Conservation (phyloP, 2,329 filamentous ascomycete genomes). For the Ophiocordyceps camponoti-rufipedis region DNA sequence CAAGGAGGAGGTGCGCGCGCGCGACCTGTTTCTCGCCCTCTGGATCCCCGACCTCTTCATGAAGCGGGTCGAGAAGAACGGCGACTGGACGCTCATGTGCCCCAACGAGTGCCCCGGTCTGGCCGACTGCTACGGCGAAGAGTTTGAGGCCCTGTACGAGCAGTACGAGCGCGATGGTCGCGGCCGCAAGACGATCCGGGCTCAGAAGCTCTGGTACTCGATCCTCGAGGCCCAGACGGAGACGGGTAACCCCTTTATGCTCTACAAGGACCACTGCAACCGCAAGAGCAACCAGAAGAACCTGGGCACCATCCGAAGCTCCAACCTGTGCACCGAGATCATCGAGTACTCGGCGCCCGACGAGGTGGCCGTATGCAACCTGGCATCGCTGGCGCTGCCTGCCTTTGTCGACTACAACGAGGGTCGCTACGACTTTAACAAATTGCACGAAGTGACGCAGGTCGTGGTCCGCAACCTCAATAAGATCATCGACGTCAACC, state of each 20-base stretch:
- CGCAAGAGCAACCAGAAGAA: slow-evolving; percentile 99
- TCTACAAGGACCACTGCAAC: slow-evolving; percentile 98
- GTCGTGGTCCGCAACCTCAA: slow-evolving; percentile 92
- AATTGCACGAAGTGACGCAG: slow-evolving; percentile 85
- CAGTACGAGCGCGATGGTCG: slow-evolving; percentile 77
- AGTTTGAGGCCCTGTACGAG: slow-evolving; percentile 90
- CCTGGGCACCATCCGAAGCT: slow-evolving; percentile 92
- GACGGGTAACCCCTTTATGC: slow-evolving; percentile 98
- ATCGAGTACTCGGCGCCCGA: slow-evolving; percentile 94
- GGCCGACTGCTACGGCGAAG: slow-evolving; percentile 91
- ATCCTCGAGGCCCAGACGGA: slow-evolving; percentile 97
- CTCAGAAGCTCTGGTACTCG: slow-evolving; percentile 98
- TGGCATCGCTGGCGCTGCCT: slow-evolving; percentile 84
- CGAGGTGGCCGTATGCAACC: slow-evolving; percentile 96
- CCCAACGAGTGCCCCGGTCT: slow-evolving; percentile 91
- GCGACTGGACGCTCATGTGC: slow-evolving; percentile 95
- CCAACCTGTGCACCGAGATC: slow-evolving; percentile 97
- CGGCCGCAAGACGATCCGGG: slow-evolving; percentile 81
- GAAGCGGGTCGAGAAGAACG: slow-evolving; percentile 96
- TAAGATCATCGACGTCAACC: slow-evolving; percentile 95
- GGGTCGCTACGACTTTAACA: slow-evolving; percentile 84
- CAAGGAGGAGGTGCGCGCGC: slow-evolving; percentile 93
- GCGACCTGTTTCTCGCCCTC: slow-evolving; percentile 91
- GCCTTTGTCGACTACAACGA: slow-evolving; percentile 76
- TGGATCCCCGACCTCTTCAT: slow-evolving; percentile 99